Evolutionary conservation across 768 basidiomycete genomes (phyloP), one percentile per base, ranked within the genome.

Genomic region (Leccinum pellstonianum): DNA sequence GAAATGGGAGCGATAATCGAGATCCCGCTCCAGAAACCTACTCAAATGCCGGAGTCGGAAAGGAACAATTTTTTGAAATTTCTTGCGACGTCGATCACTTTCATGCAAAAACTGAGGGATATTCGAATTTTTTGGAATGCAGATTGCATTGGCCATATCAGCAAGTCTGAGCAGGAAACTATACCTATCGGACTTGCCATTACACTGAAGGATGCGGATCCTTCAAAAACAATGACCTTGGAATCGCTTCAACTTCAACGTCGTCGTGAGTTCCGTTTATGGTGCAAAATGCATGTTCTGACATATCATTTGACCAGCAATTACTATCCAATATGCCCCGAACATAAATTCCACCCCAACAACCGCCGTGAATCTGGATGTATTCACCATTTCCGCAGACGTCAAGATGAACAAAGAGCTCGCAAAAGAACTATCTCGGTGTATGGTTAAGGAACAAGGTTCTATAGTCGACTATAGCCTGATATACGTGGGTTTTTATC

Each of bases 61-160:
- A 80, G 85, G 7, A 87, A 93, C 57, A 93, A 97, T 64, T 86
- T 98, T 62, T 84, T 89, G 19, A 84, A 91, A 14, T 97, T 98
- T 73, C 80, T 98, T 17, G 82, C 87, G 21, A 93, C 93, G 5
- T 91, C 90, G 0, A 86, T 98, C 57, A 93, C 93, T 0, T 98
- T 98, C 76, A 97, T 96, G 88, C 76, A 79, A 3, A 80, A 86
- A 60, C 80, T 98, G 9, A 76, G 77, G 11, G 79, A 87, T 70
- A 84, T 97, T 57, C 86, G 83, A 64, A 83, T 98, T 33, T 91
- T 83, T 71, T 83, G 95, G 46, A 86, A 98, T 65, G 86, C 86
- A 61, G 83, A 85, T 65, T 17, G 80, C 27, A 27, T 27, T 27
- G 27, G 27, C 27, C 27, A 77, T 38, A 71, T 95, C 52, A 79